Conservation (phyloP, 1,284 basidiomycete species). For the Ustilago bromivora region DNA sequence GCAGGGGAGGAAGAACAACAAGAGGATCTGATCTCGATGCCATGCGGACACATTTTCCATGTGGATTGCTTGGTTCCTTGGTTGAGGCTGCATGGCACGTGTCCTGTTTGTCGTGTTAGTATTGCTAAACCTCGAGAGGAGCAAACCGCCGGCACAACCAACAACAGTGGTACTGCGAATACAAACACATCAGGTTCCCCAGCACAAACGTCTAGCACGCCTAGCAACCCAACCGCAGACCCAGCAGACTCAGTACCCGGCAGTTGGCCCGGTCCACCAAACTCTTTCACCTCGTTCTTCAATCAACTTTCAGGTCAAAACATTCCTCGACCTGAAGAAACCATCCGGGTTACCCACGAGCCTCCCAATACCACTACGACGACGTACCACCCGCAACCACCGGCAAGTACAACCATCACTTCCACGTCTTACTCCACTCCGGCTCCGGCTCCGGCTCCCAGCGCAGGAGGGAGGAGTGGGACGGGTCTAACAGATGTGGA, state of each 20-base stretch:
- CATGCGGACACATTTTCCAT: conserved; percentile 62
- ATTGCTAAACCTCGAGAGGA: conserved; percentile 39
- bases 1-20: conserved; percentile 47
- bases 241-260: conserved; percentile 7
- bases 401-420: conserved; percentile 33
- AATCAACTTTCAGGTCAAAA: background rate
- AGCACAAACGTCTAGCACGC: background rate
- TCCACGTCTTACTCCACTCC: conserved; percentile 23
- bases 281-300: conserved; percentile 27
- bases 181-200: background rate
- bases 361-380: conserved; percentile 10
- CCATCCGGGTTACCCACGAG: conserved; percentile 12
- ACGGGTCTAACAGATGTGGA: background rate
- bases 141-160: background rate
- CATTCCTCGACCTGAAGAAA: background rate
- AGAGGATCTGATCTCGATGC: conserved; percentile 56
- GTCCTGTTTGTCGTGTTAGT: conserved; percentile 60
- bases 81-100: conserved; percentile 58
- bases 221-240: background rate
- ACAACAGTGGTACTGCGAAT: background rate
- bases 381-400: conserved; percentile 26
- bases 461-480: background rate
- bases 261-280: conserved; percentile 34
- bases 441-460: background rate
- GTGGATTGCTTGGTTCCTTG: conserved; percentile 63